These are phyloP conservation scores for Solanum piurae DNA, from an alignment of 257 asterid species.

Conservation along the genomic window DNA sequence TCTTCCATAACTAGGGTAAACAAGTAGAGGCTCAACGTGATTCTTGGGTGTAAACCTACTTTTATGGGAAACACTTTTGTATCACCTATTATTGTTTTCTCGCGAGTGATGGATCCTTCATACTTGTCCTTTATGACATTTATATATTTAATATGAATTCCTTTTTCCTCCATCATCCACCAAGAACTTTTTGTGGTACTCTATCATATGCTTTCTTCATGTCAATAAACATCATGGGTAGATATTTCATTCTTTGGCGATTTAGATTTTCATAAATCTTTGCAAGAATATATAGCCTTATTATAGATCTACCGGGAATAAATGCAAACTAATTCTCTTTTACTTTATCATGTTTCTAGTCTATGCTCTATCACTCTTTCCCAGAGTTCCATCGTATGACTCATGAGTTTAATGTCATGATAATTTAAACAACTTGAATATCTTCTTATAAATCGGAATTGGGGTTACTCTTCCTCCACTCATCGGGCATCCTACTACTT, in stretches of 20 bases:
- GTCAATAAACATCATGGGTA: neutral
- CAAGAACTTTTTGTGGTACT: neutral
- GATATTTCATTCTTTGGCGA: neutral
- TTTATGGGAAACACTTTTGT: neutral
- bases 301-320: neutral
- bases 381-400: neutral
- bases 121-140: neutral
- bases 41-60: neutral
- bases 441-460: neutral
- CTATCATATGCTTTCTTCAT: neutral
- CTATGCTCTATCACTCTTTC: neutral
- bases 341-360: neutral
- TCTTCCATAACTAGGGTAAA: neutral
- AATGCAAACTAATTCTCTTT: neutral
- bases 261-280: neutral
- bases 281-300: neutral
- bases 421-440: neutral
- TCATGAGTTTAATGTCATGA: neutral
- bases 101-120: neutral
- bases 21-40: neutral
- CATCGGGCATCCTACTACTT: neutral
- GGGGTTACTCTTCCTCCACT: neutral
- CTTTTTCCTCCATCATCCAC: neutral
- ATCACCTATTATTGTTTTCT: neutral
- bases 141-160: neutral